A percentile compares a stretch with the other conserved stretches of the same genome.
Evolutionary conservation across 1,284 basidiomycete species (phyloP).

Genomic region (Rhodotorula sp.): DNA sequence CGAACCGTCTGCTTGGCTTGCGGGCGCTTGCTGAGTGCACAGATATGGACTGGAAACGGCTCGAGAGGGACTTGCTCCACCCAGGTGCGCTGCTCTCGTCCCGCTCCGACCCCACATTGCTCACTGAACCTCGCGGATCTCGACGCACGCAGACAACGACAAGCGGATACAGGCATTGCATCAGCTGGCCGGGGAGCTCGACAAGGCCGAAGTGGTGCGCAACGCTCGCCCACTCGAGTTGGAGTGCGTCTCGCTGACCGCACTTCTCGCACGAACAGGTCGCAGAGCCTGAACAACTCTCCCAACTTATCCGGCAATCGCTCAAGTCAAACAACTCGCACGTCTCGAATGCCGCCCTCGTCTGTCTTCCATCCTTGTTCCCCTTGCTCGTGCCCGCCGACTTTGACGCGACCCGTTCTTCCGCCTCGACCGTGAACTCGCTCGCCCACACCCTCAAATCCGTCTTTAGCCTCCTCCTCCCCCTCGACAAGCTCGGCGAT

Average conservation of each 20-base stretch:
- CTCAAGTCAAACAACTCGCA: slow-evolving; percentile 77
- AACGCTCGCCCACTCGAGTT: no score
- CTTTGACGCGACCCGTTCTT: slow-evolving; percentile 50
- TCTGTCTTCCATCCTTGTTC: slow-evolving; percentile 44
- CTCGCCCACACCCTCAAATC: slow-evolving; percentile 61
- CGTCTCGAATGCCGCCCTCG: slow-evolving; percentile 51
- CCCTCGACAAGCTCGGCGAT: slow-evolving; percentile 78
- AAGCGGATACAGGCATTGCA: slow-evolving; percentile 21
- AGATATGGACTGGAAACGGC: slow-evolving; percentile 2
- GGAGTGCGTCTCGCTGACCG: background rate
- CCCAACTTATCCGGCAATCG: slow-evolving; percentile 66
- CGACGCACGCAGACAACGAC: slow-evolving; percentile 19
- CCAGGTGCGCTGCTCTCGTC: slow-evolving; percentile 6
- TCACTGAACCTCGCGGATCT: slow-evolving; percentile 10
- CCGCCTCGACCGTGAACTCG: slow-evolving; percentile 43
- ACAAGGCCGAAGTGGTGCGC: background rate
- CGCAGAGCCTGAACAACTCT: slow-evolving; percentile 64
- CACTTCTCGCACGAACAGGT: slow-evolving; percentile 54
- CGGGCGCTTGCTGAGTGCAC: no score
- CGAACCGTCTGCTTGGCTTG: background rate
- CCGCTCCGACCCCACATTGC: background rate
- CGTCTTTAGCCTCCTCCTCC: slow-evolving; percentile 58
- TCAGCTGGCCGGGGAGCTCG: background rate
- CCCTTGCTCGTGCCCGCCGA: slow-evolving; percentile 10
- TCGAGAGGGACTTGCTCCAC: background rate